Evolutionary conservation across 768 basidiomycete species (phyloP).

Genomic region (Sutorius australiensis): DNA sequence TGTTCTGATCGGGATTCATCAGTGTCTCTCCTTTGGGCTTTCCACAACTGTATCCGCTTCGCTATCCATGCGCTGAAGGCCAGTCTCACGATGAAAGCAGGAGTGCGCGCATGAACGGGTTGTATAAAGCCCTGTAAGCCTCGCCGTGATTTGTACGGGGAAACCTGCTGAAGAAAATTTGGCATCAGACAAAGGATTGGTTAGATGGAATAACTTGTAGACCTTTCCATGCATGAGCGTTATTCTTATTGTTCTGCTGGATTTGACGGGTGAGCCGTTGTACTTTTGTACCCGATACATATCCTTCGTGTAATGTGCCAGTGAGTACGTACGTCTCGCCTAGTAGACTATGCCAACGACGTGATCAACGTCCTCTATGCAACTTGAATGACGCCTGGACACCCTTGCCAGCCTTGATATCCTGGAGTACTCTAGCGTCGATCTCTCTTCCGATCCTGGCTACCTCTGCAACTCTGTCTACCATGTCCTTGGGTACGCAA

Average conservation of each 20-base stretch:
- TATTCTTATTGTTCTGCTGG: constrained; percentile 21
- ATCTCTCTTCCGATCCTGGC: constrained; percentile 58
- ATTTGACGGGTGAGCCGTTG: constrained; percentile 16
- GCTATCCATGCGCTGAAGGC: constrained; percentile 48
- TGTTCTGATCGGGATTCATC: constrained; percentile 5
- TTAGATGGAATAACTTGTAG: constrained; percentile 1
- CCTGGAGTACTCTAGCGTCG: constrained; percentile 69
- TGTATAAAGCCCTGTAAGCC: constrained; percentile 3
- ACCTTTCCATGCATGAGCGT: background rate
- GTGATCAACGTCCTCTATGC: constrained; percentile 52
- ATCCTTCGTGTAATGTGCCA: constrained; percentile 17
- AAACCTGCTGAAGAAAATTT: background rate
- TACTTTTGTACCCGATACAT: constrained; percentile 20
- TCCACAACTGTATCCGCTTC: constrained; percentile 52
- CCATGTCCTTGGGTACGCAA: constrained; percentile 58
- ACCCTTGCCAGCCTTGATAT: constrained; percentile 71
- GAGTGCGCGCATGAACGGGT: constrained; percentile 32
- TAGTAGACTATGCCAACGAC: background rate
- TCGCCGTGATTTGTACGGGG: background rate
- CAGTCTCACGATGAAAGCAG: constrained; percentile 43
- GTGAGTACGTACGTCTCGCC: background rate
- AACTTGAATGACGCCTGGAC: constrained; percentile 75
- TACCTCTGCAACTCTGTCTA: constrained; percentile 51
- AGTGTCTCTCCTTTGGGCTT: constrained; percentile 61
- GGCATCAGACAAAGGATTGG: background rate